These are phyloP conservation scores for Zoysia matrella DNA, from an alignment of 202 grass and related monocot species.

Conservation along the genomic window DNA sequence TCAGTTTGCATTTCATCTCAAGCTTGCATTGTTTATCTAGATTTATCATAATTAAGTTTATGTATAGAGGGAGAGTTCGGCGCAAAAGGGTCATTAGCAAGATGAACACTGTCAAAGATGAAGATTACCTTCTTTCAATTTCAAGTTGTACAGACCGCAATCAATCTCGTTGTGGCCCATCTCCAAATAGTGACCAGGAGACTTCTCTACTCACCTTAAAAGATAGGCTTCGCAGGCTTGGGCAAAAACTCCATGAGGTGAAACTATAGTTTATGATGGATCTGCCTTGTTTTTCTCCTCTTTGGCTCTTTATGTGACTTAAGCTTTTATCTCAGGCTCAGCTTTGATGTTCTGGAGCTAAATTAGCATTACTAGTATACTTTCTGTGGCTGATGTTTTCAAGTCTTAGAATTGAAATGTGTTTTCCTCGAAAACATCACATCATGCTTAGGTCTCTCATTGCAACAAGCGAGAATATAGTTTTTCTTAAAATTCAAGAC, in stretches of 20 bases:
- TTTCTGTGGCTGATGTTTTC: not conserved
- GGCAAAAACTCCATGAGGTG: conserved; percentile 70
- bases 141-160: conserved; percentile 52
- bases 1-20: conserved; percentile 50
- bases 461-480: not conserved
- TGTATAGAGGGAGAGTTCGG: conserved; percentile 67
- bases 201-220: conserved; percentile 62
- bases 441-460: not conserved
- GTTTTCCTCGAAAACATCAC: not conserved
- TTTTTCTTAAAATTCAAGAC: not conserved
- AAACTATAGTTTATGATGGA: conserved; percentile 8
- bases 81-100: conserved; percentile 56
- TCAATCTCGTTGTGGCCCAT: conserved; percentile 55
- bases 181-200: conserved; percentile 55
- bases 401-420: conserved; percentile 22
- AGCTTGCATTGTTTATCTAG: conserved; percentile 33
- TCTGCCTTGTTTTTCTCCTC: conserved; percentile 1
- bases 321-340: not conserved
- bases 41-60: conserved; percentile 44
- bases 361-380: not conserved
- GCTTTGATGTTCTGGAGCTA: not conserved
- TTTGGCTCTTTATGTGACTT: conserved; percentile 4
- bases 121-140: conserved; percentile 49
- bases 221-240: conserved; percentile 67
- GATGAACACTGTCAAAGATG: conserved; percentile 39